These are phyloP conservation scores for Colletotrichum eleusines DNA, from an alignment of 2,329 filamentous ascomycete species.

Conservation along the genomic window DNA sequence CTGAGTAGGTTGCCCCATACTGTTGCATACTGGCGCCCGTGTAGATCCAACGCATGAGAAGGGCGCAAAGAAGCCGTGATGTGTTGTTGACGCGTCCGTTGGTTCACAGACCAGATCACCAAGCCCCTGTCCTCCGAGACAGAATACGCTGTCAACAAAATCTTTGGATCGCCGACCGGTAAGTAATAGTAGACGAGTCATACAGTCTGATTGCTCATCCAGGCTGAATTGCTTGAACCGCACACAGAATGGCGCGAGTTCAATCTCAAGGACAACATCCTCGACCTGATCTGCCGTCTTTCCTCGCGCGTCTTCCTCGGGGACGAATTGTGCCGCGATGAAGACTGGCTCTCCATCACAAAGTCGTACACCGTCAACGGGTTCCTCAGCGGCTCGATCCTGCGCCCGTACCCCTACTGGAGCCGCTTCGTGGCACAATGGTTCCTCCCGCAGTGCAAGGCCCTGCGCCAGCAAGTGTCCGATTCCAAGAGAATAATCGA, in stretches of 20 bases:
- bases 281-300: constrained; percentile 59
- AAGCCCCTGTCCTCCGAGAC: constrained; percentile 36
- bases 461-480: constrained; percentile 52
- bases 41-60: constrained; percentile 6
- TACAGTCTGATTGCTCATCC: no score
- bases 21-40: background rate
- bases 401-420: constrained; percentile 17
- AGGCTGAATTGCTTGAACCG: background rate
- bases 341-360: constrained; percentile 60
- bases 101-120: constrained; percentile 26
- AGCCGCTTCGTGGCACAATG: background rate
- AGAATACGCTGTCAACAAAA: constrained; percentile 14
- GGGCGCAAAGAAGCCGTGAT: background rate
- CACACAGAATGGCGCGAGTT: constrained; percentile 34
- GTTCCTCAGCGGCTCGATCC: constrained; percentile 19
- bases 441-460: constrained; percentile 23
- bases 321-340: constrained; percentile 53
- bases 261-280: constrained; percentile 20
- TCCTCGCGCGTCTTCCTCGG: constrained; percentile 54
- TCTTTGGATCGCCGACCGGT: constrained; percentile 25
- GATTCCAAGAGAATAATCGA: constrained; percentile 53
- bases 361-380: constrained; percentile 46
- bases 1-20: constrained; percentile 33
- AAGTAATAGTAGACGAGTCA: background rate
- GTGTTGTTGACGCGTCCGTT: background rate